Base-by-base conservation (phyloP, 768 basidiomycete species). In the Hericium rajendrae region DNA sequence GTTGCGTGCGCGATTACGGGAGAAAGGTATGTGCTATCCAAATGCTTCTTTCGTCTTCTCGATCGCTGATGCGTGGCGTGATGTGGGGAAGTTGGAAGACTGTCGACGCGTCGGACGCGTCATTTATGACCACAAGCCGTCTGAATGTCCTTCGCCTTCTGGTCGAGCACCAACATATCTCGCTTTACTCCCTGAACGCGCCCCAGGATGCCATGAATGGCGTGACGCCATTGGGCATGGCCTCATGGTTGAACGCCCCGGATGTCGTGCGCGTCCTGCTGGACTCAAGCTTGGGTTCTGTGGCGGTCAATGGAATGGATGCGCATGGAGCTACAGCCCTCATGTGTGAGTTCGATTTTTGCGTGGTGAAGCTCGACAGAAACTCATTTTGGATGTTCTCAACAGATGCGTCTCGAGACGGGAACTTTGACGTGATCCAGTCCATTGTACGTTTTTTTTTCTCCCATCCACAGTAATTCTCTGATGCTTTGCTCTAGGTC, bases 321-420 rank as follows among this genome's bases (percentile, higher is more conserved):
- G 71, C 78, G 22, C 81, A 85, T 64, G 86, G 86, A 6, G 88
- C 85, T 22, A 91, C 88, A 26, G 82, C 88, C 6, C 74, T 91
- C 59, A 91, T 91, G 88, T 91, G 88, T 91, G 75, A 56, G 60
- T 72, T 84, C 74, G 24, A 28, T 40, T 8, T 32, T 32, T 62
- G 58, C 51, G 59, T 53, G 55, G 16, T 38, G 43, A 20, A 51
- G 18, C 50, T 38, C 38, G 54, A 8, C 32, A 6, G 55, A 48
- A 38, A 12, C 37, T n/a, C 12, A 15, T 32, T 18, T 51, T 16
- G 24, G 32, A 12, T 26, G 38, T 28, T 53, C 39, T 55, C 38
- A 51, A 57, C 66, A 91, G 88, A 91, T 70, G 87, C 88, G 32
- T 80, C 86, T 49, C 82, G 88, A 57, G 88, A 91, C 68, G 82